Evolutionary conservation across 2,329 filamentous ascomycete genomes (phyloP), one percentile per base, ranked within the genome.

Genomic region (Emergomyces pasteurianus): DNA sequence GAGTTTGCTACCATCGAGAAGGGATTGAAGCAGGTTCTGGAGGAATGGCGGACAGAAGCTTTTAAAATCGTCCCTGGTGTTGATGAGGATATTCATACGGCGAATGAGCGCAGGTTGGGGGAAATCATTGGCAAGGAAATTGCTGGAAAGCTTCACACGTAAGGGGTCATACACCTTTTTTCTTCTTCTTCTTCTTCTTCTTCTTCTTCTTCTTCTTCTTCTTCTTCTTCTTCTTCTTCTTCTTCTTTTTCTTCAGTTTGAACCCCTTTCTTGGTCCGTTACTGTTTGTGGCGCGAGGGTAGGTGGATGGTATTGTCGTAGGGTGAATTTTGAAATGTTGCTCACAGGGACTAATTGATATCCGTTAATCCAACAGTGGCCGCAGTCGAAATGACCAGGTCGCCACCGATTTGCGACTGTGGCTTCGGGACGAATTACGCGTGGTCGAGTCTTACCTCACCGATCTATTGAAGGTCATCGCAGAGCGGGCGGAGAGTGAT

Each of bases 361-460:
- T 7, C 12, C 18, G 28, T 36, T n/a, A 10, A 50, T 34, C 28
- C 34, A 14, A 43, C 31, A 63, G 60, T 2, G 87, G 87, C 50
- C 86, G 92, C 58, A 92, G 87, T 73, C 83, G 91, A 67, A 96
- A 96, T 70, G 91, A 96, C 76, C 91, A 96, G 76, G 85, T 95
- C 61, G 90, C 86, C 55, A 92, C 87, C 26, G 90, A 95, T 69
- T 92, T 96, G 88, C 86, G 90, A 63, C 79, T 96, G 73, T 96
- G 90, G 90, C 77, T 95, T 64, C 82, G 90, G 50, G 86, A 92
- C 65, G 82, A 88, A 76, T 78, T 96, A 61, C 81, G 81, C 61
- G 79, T 80, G 65, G 83, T 95, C 58, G 89, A 95, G 67, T 73
- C 67, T 42, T 84, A 86, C 67, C 80, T 96, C 4, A 79, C 84